These are phyloP conservation scores for Fusarium stilboides DNA, from an alignment of 2,329 filamentous ascomycete species.

Conservation along the genomic window DNA sequence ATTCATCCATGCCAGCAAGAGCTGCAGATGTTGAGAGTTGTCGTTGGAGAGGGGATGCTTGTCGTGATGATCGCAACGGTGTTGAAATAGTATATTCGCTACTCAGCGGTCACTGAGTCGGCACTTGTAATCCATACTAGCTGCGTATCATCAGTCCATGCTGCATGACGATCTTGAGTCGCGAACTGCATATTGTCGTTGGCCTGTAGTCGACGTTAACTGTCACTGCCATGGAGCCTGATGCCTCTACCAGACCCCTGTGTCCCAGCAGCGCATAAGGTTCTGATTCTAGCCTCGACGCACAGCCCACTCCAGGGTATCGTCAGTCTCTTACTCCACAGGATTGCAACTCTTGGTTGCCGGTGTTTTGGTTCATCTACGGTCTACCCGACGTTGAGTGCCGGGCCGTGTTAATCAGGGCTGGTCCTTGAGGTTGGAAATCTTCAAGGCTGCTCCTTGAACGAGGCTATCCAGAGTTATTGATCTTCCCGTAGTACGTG, in stretches of 20 bases:
- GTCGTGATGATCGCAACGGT: conserved; percentile 11
- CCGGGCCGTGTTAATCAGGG: conserved; percentile 1
- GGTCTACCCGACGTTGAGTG: conserved; percentile 6
- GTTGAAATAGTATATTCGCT: conserved; percentile 13
- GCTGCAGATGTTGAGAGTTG: not conserved
- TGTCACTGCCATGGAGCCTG: not conserved
- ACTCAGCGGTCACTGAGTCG: conserved; percentile 11
- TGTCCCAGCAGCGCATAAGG: conserved; percentile 32
- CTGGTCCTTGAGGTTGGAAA: conserved; percentile 9
- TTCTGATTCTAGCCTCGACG: conserved; percentile 34
- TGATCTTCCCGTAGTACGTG: conserved; percentile 21
- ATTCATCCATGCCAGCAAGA: not conserved
- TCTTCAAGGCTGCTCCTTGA: conserved; percentile 9
- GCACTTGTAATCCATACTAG: conserved; percentile 16
- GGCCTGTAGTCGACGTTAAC: not conserved
- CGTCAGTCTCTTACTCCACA: conserved; percentile 28
- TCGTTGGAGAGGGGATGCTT: conserved; percentile 25
- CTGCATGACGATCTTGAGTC: conserved; percentile 16
- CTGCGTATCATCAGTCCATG: conserved; percentile 12
- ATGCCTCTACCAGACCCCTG: conserved; percentile 25
- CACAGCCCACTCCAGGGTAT: conserved; percentile 27
- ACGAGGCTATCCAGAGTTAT: conserved; percentile 12
- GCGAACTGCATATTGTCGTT: conserved; percentile 1
- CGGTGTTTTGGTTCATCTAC: conserved; percentile 22
- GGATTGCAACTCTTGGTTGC: conserved; percentile 21